Conservation (phyloP, 768 basidiomycete genomes). For the Cyathus striatus region DNA sequence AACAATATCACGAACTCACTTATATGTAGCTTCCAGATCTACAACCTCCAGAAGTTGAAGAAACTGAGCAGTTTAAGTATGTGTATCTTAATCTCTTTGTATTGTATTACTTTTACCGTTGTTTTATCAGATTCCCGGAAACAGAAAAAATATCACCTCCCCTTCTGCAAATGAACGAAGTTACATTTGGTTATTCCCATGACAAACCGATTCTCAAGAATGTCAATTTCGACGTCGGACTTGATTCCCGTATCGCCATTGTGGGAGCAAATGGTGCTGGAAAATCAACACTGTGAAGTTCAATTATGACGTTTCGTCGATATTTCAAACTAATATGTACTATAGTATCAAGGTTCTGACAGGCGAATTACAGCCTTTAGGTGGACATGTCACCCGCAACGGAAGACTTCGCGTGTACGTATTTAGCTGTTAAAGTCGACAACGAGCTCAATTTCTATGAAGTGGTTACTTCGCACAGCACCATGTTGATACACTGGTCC, state of each 20-base stretch:
- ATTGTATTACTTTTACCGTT: neutral
- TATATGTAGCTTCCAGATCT: constrained; percentile 75
- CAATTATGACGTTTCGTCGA: neutral
- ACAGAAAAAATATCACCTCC: constrained; percentile 98
- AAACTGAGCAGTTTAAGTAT: constrained; percentile 88
- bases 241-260: constrained; percentile 94
- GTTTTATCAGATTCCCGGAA: constrained; percentile 71
- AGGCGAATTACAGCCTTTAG: constrained; percentile 68
- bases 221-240: constrained; percentile 85
- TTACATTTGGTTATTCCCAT: constrained; percentile 80
- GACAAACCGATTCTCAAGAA: constrained; percentile 73
- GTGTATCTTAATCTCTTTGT: constrained; percentile 7
- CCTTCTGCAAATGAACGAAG: constrained; percentile 85
- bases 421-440: constrained; percentile 1
- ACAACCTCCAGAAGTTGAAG: constrained; percentile 88
- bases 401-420: constrained; percentile 85
- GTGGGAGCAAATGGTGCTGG: constrained; percentile 95
- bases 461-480: constrained; percentile 94
- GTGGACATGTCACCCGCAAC: constrained; percentile 84
- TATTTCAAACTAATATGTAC: constrained; percentile 5
- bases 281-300: constrained; percentile 77
- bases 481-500: constrained; percentile 87
- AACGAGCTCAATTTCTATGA: constrained; percentile 5
- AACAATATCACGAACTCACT: neutral
- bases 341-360: constrained; percentile 87